Conservation (phyloP, 2,329 filamentous ascomycete species). For the Colletotrichum sublineola region DNA sequence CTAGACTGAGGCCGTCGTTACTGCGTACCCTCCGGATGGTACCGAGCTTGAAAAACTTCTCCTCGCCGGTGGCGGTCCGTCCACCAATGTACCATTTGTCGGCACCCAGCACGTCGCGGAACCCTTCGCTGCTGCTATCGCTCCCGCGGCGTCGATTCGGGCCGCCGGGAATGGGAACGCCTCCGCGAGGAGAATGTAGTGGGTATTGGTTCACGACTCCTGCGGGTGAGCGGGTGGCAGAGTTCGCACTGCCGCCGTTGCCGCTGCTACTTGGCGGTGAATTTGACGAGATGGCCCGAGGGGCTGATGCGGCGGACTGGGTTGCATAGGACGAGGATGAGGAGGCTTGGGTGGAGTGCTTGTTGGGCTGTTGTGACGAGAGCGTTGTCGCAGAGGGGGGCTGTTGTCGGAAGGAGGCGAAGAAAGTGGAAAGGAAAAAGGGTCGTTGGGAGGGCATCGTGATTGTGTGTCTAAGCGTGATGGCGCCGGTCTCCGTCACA, state of each 20-base stretch:
- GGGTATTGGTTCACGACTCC: conserved; percentile 49
- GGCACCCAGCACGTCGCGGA: conserved; percentile 77
- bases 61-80: conserved; percentile 80
- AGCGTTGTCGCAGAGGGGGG: conserved; percentile 46
- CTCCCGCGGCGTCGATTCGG: conserved; percentile 71
- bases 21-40: conserved; percentile 81
- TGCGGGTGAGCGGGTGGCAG: conserved; percentile 41
- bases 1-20: conserved; percentile 80
- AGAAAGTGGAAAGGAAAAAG: conserved; percentile 69
- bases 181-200: conserved; percentile 46
- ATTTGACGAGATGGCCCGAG: conserved; percentile 40
- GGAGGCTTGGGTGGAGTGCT: conserved; percentile 40
- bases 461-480: conserved; percentile 4
- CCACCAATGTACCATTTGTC: conserved; percentile 89
- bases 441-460: conserved; percentile 67
- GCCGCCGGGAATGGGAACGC: conserved; percentile 57
- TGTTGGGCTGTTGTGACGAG: conserved; percentile 41
- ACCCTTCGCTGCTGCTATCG: conserved; percentile 82
- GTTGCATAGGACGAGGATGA: conserved; percentile 32
- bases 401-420: conserved; percentile 67
- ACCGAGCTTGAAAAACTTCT: conserved; percentile 84
- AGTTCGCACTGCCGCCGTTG: conserved; percentile 11
- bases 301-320: conserved; percentile 37
- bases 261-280: conserved; percentile 12
- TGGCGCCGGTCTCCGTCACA: conserved; percentile 5